Conservation (phyloP, 225 moss, liverwort and hornwort genomes). For the Antitrichia curtipendula region DNA sequence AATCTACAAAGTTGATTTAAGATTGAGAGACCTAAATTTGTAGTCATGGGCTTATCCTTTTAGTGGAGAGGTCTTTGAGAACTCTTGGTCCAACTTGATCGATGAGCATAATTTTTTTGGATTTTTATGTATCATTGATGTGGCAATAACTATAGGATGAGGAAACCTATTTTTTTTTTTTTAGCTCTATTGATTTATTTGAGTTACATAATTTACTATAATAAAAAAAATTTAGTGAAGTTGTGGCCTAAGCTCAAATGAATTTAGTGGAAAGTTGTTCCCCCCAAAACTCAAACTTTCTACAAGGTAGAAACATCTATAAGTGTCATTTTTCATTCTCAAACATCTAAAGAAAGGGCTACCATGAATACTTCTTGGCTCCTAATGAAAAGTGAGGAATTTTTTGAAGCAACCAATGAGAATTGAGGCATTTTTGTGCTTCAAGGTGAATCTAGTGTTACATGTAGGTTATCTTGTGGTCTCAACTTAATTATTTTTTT, state of each 20-base stretch:
- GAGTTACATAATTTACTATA: background rate
- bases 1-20: fast-evolving
- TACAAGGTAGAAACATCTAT: background rate
- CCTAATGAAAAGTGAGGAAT: fast-evolving
- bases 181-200: background rate
- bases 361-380: background rate
- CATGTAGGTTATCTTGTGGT: background rate
- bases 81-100: fast-evolving
- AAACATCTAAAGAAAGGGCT: background rate
- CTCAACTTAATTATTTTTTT: background rate
- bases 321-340: fast-evolving
- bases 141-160: background rate
- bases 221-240: background rate
- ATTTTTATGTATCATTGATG: background rate
- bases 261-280: background rate
- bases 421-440: background rate
- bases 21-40: fast-evolving
- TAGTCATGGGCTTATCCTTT: fast-evolving
- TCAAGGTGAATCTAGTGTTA: background rate
- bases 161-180: background rate
- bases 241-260: background rate
- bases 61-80: background rate
- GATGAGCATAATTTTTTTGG: fast-evolving
- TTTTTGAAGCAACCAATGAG: background rate
- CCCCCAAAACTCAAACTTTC: background rate